Percentiles rank a stretch among this genome's conserved stretches.
These are phyloP conservation scores for Scheffersomyces lignosus DNA, from an alignment of 805 yeast genomes.

Conservation along the genomic window DNA sequence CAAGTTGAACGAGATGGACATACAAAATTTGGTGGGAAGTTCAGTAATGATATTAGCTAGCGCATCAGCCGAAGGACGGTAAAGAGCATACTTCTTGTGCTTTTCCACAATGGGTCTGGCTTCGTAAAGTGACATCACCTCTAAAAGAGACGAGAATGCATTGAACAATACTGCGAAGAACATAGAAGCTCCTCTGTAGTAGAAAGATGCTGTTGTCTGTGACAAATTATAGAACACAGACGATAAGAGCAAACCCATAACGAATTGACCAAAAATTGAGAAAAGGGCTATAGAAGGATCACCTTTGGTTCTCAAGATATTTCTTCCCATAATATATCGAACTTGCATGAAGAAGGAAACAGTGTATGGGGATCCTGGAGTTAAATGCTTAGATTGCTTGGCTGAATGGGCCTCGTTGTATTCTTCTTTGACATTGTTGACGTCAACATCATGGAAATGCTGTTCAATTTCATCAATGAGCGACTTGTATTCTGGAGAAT, in stretches of 20 bases:
- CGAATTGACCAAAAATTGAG: slow-evolving; percentile 50
- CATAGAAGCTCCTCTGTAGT: slow-evolving; percentile 47
- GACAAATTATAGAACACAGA: slow-evolving; percentile 57
- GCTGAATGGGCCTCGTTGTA: slow-evolving; percentile 28
- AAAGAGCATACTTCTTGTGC: slow-evolving; percentile 69
- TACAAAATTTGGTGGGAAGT: slow-evolving; percentile 54
- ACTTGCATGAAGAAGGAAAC: slow-evolving; percentile 52
- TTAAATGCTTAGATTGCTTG: slow-evolving; percentile 42
- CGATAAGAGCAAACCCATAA: slow-evolving; percentile 60
- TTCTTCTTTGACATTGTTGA: slow-evolving; percentile 9
- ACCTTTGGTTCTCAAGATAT: slow-evolving; percentile 53
- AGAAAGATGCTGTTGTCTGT: slow-evolving; percentile 46
- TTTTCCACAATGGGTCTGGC: slow-evolving; percentile 65
- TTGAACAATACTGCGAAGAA: slow-evolving; percentile 56
- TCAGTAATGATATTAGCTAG: slow-evolving; percentile 59
- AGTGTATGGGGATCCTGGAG: slow-evolving; percentile 34
- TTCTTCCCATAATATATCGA: slow-evolving; percentile 51
- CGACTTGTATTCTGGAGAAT: slow-evolving; percentile 24
- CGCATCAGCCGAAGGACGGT: slow-evolving; percentile 73
- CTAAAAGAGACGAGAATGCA: slow-evolving; percentile 54
- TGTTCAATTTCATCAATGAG: slow-evolving; percentile 28
- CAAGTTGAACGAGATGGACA: slow-evolving; percentile 30
- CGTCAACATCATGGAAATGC: slow-evolving; percentile 14
- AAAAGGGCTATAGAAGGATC: slow-evolving; percentile 55
- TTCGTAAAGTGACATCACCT: slow-evolving; percentile 55